A percentile compares a stretch with the other conserved stretches of the same genome.
Evolutionary conservation across 108 stramenopile genomes (phyloP).

Genomic region (Cylindrotheca fusiformis): DNA sequence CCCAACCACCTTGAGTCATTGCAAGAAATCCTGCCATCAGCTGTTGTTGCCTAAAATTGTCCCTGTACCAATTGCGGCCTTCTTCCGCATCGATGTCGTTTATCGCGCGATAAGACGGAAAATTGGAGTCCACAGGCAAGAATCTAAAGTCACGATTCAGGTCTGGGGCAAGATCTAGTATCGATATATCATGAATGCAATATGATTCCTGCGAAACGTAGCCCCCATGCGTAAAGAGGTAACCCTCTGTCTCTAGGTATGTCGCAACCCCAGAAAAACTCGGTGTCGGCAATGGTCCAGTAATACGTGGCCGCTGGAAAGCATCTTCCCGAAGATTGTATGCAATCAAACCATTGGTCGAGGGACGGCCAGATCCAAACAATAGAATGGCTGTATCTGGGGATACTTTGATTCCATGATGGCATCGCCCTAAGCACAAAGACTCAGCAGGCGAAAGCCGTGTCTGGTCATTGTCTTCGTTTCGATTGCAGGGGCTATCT

Average conservation of each 20-base stretch:
- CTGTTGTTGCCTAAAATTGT: not conserved
- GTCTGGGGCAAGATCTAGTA: slow-evolving; percentile 28
- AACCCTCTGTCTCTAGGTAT: slow-evolving; percentile 40
- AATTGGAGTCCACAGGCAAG: slow-evolving; percentile 7
- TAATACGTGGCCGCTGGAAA: slow-evolving; percentile 33
- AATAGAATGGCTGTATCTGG: slow-evolving; percentile 43
- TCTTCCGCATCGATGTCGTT: slow-evolving; percentile 12
- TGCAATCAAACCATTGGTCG: slow-evolving; percentile 53
- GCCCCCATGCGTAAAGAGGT: slow-evolving; percentile 57
- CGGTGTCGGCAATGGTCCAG: slow-evolving; percentile 36
- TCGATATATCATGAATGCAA: slow-evolving; percentile 15
- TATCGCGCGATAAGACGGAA: not conserved
- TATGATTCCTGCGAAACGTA: slow-evolving; percentile 31
- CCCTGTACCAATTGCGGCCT: not conserved
- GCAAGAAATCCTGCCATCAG: not conserved
- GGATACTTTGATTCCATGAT: slow-evolving; percentile 39
- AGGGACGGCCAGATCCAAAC: slow-evolving; percentile 55
- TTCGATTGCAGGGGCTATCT: slow-evolving; percentile 5
- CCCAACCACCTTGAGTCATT: not conserved
- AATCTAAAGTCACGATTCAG: slow-evolving; percentile 10
- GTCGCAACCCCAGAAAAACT: slow-evolving; percentile 43
- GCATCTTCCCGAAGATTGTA: slow-evolving; percentile 37
- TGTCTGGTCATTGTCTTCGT: slow-evolving; percentile 1
- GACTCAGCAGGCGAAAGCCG: slow-evolving; percentile 33
- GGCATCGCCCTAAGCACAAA: slow-evolving; percentile 58